Conservation (phyloP, 352 stramenopile species). For the Thraustotheca clavata region DNA sequence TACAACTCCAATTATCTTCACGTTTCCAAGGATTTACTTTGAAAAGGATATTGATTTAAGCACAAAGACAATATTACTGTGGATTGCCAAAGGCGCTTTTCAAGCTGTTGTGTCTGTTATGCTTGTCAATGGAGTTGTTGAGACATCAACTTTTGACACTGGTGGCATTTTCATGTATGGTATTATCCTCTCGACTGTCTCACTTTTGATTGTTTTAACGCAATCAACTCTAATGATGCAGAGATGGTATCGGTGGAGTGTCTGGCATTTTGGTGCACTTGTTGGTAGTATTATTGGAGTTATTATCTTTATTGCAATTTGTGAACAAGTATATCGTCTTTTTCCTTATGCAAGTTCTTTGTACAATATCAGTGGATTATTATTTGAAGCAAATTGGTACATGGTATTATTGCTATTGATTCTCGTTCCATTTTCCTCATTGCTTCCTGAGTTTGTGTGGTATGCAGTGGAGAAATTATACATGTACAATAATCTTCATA, state of each 20-base stretch:
- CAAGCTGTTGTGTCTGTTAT: constrained; percentile 4
- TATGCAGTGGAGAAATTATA: constrained; percentile 78
- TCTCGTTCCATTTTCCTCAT: constrained; percentile 44
- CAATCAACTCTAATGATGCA: constrained; percentile 69
- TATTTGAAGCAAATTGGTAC: constrained; percentile 36
- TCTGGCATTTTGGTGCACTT: constrained; percentile 53
- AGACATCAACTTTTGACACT: constrained; percentile 36
- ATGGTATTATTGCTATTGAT: constrained; percentile 52
- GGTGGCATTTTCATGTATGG: constrained; percentile 68
- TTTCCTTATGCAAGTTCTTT: background rate
- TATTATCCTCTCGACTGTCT: constrained; percentile 54
- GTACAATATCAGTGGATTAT: too few species aligned
- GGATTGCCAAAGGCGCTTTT: constrained; percentile 12
- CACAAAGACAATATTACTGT: constrained; percentile 4
- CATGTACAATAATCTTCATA: constrained; percentile 61
- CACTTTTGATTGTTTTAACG: constrained; percentile 23
- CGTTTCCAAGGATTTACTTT: constrained; percentile 65
- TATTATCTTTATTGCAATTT: constrained; percentile 51
- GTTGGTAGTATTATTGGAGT: constrained; percentile 46
- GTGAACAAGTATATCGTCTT: constrained; percentile 53
- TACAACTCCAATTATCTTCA: constrained; percentile 42
- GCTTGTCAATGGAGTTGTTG: constrained; percentile 1
- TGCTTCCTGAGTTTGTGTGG: constrained; percentile 50
- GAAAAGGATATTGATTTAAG: constrained; percentile 21
- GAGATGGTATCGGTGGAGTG: constrained; percentile 57